Evolutionary conservation across 805 yeast genomes (phyloP).

Genomic region (Cyberlindnera subsufficiens): DNA sequence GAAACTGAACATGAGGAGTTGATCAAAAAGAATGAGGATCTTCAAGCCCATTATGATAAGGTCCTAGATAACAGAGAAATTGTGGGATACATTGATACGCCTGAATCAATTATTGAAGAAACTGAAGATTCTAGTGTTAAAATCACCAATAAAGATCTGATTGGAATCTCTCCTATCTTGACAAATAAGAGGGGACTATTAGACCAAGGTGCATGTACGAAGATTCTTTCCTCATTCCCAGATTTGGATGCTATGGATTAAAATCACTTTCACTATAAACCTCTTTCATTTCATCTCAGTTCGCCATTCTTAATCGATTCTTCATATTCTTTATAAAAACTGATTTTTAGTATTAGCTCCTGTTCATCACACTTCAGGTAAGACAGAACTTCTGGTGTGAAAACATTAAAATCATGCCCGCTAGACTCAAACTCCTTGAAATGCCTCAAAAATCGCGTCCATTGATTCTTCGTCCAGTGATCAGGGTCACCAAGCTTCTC

Average conservation of each 20-base stretch:
- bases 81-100: no score
- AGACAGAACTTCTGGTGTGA: slow-evolving; percentile 7
- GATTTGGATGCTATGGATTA: neutral
- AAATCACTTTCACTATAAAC: neutral
- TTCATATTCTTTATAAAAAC: slow-evolving; percentile 11
- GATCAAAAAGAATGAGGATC: neutral
- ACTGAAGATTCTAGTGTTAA: no score
- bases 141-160: no score
- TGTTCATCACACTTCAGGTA: slow-evolving; percentile 16
- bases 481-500: slow-evolving; percentile 8
- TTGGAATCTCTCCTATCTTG: no score
- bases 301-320: slow-evolving; percentile 1
- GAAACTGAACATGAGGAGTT: neutral
- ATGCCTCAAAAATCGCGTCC: slow-evolving; percentile 14
- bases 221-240: neutral
- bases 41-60: neutral
- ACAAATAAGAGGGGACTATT: no score
- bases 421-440: slow-evolving; percentile 5
- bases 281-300: neutral
- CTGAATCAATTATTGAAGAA: no score
- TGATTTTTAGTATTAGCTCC: slow-evolving; percentile 17
- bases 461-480: slow-evolving; percentile 12
- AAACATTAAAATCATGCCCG: slow-evolving; percentile 9
- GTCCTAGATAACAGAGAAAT: neutral
- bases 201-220: neutral